A percentile compares a stretch with the other conserved stretches of the same genome.
phyloP scores from a whole-genome alignment of 768 basidiomycete species.

The Boletus subparvulus region DNA sequence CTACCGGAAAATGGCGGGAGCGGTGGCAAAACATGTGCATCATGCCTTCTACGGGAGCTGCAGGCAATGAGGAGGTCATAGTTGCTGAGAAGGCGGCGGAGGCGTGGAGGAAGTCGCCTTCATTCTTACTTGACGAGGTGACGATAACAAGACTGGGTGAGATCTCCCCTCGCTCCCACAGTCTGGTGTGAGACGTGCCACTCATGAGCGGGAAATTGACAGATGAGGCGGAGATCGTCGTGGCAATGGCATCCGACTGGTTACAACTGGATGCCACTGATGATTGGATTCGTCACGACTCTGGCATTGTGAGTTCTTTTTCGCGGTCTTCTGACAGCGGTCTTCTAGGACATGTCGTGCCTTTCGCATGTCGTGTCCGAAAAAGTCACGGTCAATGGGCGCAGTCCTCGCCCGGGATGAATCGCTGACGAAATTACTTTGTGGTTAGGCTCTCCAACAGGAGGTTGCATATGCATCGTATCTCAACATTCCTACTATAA shows the following conservation, averaged over 20 bases:
- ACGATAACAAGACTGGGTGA: constrained; percentile 79
- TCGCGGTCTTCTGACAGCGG: constrained; percentile 6
- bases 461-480: constrained; percentile 93
- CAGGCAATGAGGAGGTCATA: constrained; percentile 39
- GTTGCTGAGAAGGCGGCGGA: constrained; percentile 69
- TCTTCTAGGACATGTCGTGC: constrained; percentile 11
- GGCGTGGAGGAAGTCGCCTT: constrained; percentile 81
- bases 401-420: constrained; percentile 9
- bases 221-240: constrained; percentile 76
- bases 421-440: constrained; percentile 14
- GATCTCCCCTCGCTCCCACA: constrained; percentile 28
- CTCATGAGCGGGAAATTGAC: constrained; percentile 14
- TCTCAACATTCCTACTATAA: constrained; percentile 78
- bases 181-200: constrained; percentile 12
- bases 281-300: constrained; percentile 93
- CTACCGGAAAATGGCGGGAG: constrained; percentile 80
- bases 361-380: constrained; percentile 14
- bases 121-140: constrained; percentile 80
- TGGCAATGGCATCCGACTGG: constrained; percentile 89
- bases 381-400: constrained; percentile 18
- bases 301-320: constrained; percentile 75
- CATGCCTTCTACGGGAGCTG: constrained; percentile 45
- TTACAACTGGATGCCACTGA: constrained; percentile 90
- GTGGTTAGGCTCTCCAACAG: constrained; percentile 78
- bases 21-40: constrained; percentile 92